Base-by-base conservation (phyloP, 768 basidiomycete species). In the Pholiota microspora region DNA sequence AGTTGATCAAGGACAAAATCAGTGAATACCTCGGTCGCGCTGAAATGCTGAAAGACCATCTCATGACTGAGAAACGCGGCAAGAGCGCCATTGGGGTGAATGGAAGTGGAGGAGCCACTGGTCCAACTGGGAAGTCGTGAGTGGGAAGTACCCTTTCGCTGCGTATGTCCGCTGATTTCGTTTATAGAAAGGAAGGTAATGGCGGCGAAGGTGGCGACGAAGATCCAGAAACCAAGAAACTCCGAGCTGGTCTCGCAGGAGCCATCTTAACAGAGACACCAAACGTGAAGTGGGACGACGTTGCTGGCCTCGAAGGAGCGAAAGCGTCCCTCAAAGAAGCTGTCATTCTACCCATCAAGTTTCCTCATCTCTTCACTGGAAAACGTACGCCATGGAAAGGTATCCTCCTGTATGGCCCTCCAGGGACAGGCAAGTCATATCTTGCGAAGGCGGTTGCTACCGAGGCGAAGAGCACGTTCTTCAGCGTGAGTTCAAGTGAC, bases 261-360 rank as follows among this genome's bases (percentile, higher is more conserved):
- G 94, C 95, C 15, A 98, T 99, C 62, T 67, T 99, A 4, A 79
- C 88, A 0, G 97, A 98, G 71, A 96, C 86, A 61, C 97, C 97
- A 7, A 92, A 99, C 69, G 88, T 98, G 35, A 88, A 87, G 63
- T 99, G 97, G 97, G 94, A 98, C 64, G 97, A 99, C 69, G 96
- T 99, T 45, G 97, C 97, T 13, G 97, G 97, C 45, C 80, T 99
- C 8, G 94, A 96, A 65, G 85, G 83, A 24, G 97, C 96, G 40
- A 99, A 98, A 71, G 94, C 95, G 36, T 83, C 96, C 4, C 73
- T 99, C 65, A 98, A 98, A 68, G 97, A 98, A 69, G 96, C 97
- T 32, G 97, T 98, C 67, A 97, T 98, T 67, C 78, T 99, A n/a
- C 97, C 97, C 3, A 98, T 98, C 81, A 98, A 98, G 70, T 98